Evolutionary conservation across 2,329 filamentous ascomycete species (phyloP), one percentile per base, ranked within the genome.

Genomic region (Aspergillus felis): DNA sequence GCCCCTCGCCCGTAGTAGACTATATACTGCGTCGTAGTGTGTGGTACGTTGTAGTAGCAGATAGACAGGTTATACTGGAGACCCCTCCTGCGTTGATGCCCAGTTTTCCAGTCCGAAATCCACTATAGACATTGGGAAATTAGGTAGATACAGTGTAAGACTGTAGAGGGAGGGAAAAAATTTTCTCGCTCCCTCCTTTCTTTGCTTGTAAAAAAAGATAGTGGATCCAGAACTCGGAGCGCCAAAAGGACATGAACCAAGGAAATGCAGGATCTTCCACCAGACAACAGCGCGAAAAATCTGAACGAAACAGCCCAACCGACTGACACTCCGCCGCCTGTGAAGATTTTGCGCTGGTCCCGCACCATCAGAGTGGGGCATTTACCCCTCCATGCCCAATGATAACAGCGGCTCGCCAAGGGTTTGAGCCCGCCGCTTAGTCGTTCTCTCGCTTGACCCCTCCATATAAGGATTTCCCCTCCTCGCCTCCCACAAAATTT

Each of bases 381-480:
- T 41, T 61, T 56, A 66, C 63, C 64, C 63, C 64, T 66, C 57
- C 57, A 63, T 54, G 61, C 49, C 71, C 71, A 73, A 73, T 71
- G 56, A 67, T 29, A 57, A 49, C 22, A 46, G 35, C 12, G 41
- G 56, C 56, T 59, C 62, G 61, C 56, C 61, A 62, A 73, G 68
- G 68, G 68, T 70, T 74, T 68, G 67, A 69, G 63, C 71, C 68
- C 66, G 66, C 66, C 62, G 67, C 67, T 67, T 65, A 71, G 68
- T 74, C 68, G 66, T 67, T 64, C 60, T 65, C 73, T 75, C 71
- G 74, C 70, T 75, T 74, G 72, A 35, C 75, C 75, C 74, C 75
- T 76, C 74, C 74, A 77, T 77, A 76, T 74, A 77, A 77, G 74
- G 70, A 71, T 72, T 74, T 73, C 74, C 74, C 74, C 74, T 72